Evolutionary conservation across 257 asterid genomes (phyloP), one percentile per base, ranked within the genome.

Genomic region (Solanum pennellii): DNA sequence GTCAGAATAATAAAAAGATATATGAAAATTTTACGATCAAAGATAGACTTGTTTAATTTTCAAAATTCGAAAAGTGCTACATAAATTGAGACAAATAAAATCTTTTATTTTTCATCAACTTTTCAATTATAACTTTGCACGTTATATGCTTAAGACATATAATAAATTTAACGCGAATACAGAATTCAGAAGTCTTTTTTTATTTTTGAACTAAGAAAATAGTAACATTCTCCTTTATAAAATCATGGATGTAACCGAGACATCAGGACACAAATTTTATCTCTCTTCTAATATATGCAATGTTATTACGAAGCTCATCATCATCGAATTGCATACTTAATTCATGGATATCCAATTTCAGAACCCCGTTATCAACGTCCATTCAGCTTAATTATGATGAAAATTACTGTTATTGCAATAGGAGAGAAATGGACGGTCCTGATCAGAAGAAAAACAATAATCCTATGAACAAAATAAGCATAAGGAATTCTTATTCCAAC

Each of bases 281-380:
- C 45, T 72, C 2, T 31, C 79, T 72, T 15, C 45, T 16, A 8
- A 72, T 56, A 56, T 27, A 27, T n/a, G 23, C 0, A 15, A 69
- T 69, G 42, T 69, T 69, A 15, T 31, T 69, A 69, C 16, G n/a
- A 69, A 69, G 49, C 27, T 73, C 80, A 73, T 73, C 47, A 73
- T 35, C 29, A 37, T 73, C 16, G 29, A 73, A 5, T 73, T 23
- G 7, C 41, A 35, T 35, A 35, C 29, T 73, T 9, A 73, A 73
- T 73, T 73, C 80, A 35, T 73, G 49, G 49, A 73, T 73, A 39
- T 74, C 52, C 52, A 74, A 37, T 10, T 13, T 11, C 5, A 37
- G 49, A 10, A 74, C 45, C 12, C 45, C 79, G 33, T 39, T 21
- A 74, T 21, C 82, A 74, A 37, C 82, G 12, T 11, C 52, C 16